phyloP scores from a whole-genome alignment of 2,329 filamentous ascomycete species.

The Tricladium varicosporioides region DNA sequence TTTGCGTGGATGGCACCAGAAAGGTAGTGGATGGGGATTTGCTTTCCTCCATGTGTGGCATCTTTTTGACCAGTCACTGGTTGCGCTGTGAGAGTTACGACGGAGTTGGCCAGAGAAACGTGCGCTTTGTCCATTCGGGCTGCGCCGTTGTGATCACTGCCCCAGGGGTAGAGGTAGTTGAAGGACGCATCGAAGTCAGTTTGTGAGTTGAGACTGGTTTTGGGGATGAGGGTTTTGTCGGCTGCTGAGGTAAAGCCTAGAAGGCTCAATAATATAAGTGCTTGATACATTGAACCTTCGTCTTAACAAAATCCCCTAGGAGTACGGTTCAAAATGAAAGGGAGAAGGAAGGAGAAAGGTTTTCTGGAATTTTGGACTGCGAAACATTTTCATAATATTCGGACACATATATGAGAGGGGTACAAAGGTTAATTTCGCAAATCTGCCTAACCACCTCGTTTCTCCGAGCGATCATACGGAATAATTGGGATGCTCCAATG shows the following conservation, averaged over 20 bases:
- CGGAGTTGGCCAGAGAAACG: conserved; percentile 36
- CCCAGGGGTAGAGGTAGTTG: conserved; percentile 54
- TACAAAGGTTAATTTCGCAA: too few relatives aligned
- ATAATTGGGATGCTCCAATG: not conserved
- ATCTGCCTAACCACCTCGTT: not conserved
- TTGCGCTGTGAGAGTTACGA: conserved; percentile 19
- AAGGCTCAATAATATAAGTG: not conserved
- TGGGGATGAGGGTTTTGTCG: conserved; percentile 37
- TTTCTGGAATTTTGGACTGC: not conserved
- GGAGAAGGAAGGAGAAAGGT: not conserved
- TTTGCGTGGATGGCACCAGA: conserved; percentile 43
- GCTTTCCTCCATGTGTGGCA: conserved; percentile 29
- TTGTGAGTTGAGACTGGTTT: conserved; percentile 39
- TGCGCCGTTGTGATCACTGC: conserved; percentile 55
- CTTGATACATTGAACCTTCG: not conserved
- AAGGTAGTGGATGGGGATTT: conserved; percentile 48
- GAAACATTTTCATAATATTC: not conserved
- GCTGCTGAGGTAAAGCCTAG: not conserved
- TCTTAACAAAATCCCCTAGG: not conserved
- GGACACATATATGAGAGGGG: too few relatives aligned
- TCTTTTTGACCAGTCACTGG: conserved; percentile 23
- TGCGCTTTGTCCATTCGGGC: conserved; percentile 52
- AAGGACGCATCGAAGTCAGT: conserved; percentile 44
- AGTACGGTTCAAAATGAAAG: not conserved
- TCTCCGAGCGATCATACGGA: conserved; percentile 1